Conservation (phyloP, 2,329 filamentous ascomycete species). For the Byssothecium circinans region DNA sequence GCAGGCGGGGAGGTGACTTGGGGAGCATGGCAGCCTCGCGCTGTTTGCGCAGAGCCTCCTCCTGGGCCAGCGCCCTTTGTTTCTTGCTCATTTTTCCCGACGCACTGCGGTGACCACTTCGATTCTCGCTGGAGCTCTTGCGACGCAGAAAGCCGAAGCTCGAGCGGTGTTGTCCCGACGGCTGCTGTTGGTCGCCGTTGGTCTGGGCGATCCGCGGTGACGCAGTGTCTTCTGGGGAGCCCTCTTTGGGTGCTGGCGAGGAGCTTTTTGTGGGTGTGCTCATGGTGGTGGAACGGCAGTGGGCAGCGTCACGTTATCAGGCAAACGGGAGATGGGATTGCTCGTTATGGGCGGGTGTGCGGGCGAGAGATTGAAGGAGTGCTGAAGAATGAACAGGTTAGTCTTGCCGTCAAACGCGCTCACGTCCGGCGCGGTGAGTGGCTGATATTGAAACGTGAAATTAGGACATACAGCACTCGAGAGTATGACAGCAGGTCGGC, state of each 20-base stretch:
- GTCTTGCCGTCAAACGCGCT: neutral
- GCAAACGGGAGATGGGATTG: constrained; percentile 22
- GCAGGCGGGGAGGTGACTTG: constrained; percentile 62
- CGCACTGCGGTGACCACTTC: constrained; percentile 25
- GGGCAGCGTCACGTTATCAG: constrained; percentile 27
- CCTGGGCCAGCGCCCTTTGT: constrained; percentile 53
- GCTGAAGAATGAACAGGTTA: neutral
- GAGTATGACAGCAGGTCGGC: too few species aligned
- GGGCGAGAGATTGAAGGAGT: constrained; percentile 9
- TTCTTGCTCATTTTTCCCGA: constrained; percentile 57
- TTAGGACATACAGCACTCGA: too few species aligned
- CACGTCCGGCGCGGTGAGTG: neutral
- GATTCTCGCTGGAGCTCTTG: constrained; percentile 35
- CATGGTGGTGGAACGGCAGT: constrained; percentile 29
- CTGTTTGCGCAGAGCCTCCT: constrained; percentile 59
- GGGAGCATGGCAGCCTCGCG: constrained; percentile 59
- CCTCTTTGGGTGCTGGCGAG: constrained; percentile 22
- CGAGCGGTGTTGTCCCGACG: constrained; percentile 23
- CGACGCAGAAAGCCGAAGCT: constrained; percentile 44
- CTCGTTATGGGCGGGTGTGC: constrained; percentile 11
- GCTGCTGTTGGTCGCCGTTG: constrained; percentile 21
- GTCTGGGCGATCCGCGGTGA: constrained; percentile 14
- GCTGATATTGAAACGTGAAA: too few species aligned
- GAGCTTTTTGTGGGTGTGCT: constrained; percentile 22
- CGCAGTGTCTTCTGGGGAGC: constrained; percentile 28